phyloP scores from a whole-genome alignment of 75 land plant species.

The Adiantum capillusveneris region DNA sequence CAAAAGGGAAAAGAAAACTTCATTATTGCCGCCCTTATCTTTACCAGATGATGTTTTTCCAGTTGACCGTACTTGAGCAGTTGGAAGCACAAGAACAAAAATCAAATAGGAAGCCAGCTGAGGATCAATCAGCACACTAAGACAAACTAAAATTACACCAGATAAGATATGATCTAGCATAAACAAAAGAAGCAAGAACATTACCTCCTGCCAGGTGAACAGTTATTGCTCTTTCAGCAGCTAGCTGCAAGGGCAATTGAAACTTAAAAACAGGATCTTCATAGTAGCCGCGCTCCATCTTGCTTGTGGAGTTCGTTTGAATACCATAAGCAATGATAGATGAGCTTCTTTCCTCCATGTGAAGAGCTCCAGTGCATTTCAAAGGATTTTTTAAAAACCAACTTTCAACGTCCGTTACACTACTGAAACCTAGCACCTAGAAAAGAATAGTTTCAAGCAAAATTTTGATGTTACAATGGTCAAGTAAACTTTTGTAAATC shows the following conservation, averaged over 20 bases:
- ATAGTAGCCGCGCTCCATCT: conserved; percentile 45
- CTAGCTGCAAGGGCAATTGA: conserved; percentile 88
- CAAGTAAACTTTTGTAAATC: too few species aligned
- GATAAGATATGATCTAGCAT: too few species aligned
- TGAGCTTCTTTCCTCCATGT: conserved; percentile 52
- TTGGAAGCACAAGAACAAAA: neutral
- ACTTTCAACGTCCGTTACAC: conserved; percentile 51
- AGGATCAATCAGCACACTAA: too few species aligned
- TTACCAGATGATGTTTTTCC: too few species aligned
- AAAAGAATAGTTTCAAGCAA: neutral
- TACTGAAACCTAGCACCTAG: conserved; percentile 65
- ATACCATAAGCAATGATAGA: conserved; percentile 78
- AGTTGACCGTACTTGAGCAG: neutral
- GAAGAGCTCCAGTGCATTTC: conserved; percentile 77
- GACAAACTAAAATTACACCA: too few species aligned
- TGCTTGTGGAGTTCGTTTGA: conserved; percentile 84
- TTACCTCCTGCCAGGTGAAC: conserved; percentile 62
- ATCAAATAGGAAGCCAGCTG: too few species aligned
- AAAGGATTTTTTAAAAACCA: conserved; percentile 68
- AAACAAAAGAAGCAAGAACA: neutral
- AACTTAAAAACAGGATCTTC: conserved; percentile 90
- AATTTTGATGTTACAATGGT: too few species aligned
- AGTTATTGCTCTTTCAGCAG: conserved; percentile 90
- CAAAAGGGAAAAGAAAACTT: too few species aligned
- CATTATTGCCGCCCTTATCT: too few species aligned